A percentile compares a stretch with the other conserved stretches of the same genome.
Conservation (phyloP, 2,329 filamentous ascomycete species). For the Sarocladium strictum region DNA sequence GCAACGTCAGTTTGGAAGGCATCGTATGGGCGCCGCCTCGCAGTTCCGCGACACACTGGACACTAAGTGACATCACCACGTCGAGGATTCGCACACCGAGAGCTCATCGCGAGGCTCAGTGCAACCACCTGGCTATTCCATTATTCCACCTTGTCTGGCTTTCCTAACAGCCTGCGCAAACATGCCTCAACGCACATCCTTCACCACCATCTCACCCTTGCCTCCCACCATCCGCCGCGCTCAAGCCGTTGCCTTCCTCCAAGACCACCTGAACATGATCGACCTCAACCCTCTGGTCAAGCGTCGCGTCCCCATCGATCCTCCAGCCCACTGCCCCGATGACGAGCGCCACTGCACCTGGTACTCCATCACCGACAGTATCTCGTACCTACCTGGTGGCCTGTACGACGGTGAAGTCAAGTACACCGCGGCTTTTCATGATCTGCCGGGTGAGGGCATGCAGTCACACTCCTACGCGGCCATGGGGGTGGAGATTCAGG, state of each 20-base stretch:
- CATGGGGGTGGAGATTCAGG: constrained; percentile 71
- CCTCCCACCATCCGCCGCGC: constrained; percentile 62
- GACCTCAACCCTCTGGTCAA: constrained; percentile 80
- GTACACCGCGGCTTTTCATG: constrained; percentile 77
- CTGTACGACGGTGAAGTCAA: constrained; percentile 60
- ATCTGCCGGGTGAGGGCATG: constrained; percentile 59
- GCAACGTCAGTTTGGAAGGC: no score
- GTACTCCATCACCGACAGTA: constrained; percentile 75
- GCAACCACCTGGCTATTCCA: neutral
- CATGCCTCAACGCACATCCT: constrained; percentile 66
- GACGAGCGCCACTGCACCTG: constrained; percentile 70
- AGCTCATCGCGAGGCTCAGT: neutral
- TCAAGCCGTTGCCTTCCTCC: constrained; percentile 68
- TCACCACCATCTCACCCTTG: constrained; percentile 75
- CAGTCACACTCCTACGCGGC: constrained; percentile 83
- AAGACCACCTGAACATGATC: constrained; percentile 78
- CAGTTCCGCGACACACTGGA: neutral
- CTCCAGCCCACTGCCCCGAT: constrained; percentile 58
- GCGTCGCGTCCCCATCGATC: constrained; percentile 60
- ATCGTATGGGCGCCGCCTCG: no score
- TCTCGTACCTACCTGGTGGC: constrained; percentile 67
- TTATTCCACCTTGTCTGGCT: no score
- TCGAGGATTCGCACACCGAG: neutral
- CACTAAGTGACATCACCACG: neutral
- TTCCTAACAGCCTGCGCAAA: neutral